Evolutionary conservation across 1,284 basidiomycete genomes (phyloP), one percentile per base, ranked within the genome.

Genomic region (Somion occarium): DNA sequence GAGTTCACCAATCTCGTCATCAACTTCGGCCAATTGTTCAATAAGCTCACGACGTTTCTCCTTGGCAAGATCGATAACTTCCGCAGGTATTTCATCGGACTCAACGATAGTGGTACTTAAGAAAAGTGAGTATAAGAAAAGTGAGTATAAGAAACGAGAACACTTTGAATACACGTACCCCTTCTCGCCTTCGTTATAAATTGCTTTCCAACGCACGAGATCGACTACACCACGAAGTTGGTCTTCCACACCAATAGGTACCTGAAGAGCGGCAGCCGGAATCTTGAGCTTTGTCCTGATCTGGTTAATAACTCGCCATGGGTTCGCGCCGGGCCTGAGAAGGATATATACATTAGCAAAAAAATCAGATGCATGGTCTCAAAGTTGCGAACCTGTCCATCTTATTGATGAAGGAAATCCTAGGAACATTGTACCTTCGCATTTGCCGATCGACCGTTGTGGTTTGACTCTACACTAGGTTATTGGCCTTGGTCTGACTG

Each of bases 361-460:
- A 20, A 53, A 12, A 45, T 3, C 1, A 38, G 30, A 39, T 20
- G 46, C 47, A 11, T 22, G 5, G 41, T n/a, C n/a, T n/a, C n/a
- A 37, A 5, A 25, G 30, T 4, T 27, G 59, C 61, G 39, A 45
- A 88, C 88, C 92, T 82, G 66, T 99, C 97, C 97, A 99, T 99
- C 74, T 99, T 99, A 75, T 99, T 99, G 67, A 99, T 88, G 67
- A 99, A 99, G 1, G 93, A 96, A 54, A 99, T 80, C 49, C 97
- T 81, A 52, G 97, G 97, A 54, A 99, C 93, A 60, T 88, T 86
- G 67, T 99, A 99, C 39, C 97, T 83, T 59, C 91, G 80, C 97
- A 99, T 99, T 77, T 99, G 97, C 57, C 97, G 79, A 72, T 99
- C 97, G 47, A 99, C 97, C 7, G 97, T 99, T 47, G 96, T 99